Evolutionary conservation across 169 alveolate genomes (phyloP).

Genomic region (Fabrea salina): DNA sequence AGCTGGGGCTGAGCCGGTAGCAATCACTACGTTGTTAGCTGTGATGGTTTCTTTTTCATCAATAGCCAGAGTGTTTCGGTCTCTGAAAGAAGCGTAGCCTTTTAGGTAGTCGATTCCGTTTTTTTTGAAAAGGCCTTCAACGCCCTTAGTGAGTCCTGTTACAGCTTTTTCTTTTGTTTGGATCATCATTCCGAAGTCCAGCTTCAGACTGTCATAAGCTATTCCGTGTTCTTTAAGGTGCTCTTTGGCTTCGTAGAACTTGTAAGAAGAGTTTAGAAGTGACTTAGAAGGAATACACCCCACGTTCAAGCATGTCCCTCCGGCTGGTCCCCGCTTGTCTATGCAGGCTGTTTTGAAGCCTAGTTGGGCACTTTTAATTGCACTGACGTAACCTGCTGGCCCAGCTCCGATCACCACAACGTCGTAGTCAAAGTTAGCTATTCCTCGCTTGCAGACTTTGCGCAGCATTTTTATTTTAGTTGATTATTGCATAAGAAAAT

Average conservation of each 20-base stretch:
- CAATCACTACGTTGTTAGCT: slow-evolving; percentile 87
- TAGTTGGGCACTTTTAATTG: slow-evolving; percentile 95
- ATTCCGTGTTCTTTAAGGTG: slow-evolving; percentile 76
- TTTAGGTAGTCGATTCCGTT: slow-evolving; percentile 87
- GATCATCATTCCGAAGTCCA: slow-evolving; percentile 82
- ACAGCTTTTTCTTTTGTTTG: slow-evolving; percentile 83
- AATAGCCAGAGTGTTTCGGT: slow-evolving; percentile 47
- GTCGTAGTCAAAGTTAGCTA: slow-evolving; percentile 60
- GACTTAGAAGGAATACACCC: slow-evolving; percentile 98
- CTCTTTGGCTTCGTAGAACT: slow-evolving; percentile 80
- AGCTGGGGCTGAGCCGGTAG: slow-evolving; percentile 93
- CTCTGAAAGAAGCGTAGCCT: slow-evolving; percentile 73
- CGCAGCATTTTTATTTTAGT: neutral
- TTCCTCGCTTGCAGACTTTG: neutral
- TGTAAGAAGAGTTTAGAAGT: slow-evolving; percentile 90
- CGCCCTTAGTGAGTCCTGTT: slow-evolving; percentile 88
- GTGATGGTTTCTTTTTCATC: slow-evolving; percentile 55
- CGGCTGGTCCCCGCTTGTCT: slow-evolving; percentile 91
- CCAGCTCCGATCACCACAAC: slow-evolving; percentile 91
- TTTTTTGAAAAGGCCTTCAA: slow-evolving; percentile 89
- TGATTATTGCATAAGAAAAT: too few species aligned
- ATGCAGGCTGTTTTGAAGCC: slow-evolving; percentile 94
- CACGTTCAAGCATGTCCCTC: slow-evolving; percentile 99
- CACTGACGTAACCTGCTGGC: slow-evolving; percentile 95
- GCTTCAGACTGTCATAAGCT: slow-evolving; percentile 41